These are phyloP conservation scores for Colletotrichum incanum DNA, from an alignment of 2,329 filamentous ascomycete genomes.

Conservation along the genomic window DNA sequence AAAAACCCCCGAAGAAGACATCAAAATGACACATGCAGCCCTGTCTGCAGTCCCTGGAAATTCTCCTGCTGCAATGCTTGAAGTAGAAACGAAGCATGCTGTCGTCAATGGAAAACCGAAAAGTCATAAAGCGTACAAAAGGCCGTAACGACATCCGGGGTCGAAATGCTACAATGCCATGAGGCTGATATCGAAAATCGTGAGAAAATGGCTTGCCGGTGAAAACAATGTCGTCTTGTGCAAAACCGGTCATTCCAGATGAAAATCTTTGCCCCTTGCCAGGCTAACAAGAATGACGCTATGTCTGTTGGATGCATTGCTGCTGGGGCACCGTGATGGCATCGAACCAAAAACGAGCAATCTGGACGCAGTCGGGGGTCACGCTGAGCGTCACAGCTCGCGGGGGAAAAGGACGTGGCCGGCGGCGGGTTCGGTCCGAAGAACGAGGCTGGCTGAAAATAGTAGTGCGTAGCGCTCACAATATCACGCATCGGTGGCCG, in stretches of 20 bases:
- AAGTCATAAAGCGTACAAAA: slow-evolving; percentile 39
- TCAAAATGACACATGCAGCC: slow-evolving; percentile 13
- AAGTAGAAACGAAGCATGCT: slow-evolving; percentile 19
- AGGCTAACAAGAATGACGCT: slow-evolving; percentile 12
- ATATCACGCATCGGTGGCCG: slow-evolving; percentile 47
- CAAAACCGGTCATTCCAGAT: background rate
- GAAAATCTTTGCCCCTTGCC: background rate
- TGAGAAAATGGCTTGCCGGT: slow-evolving; percentile 19
- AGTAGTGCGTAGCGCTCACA: slow-evolving; percentile 31
- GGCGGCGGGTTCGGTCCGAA: background rate
- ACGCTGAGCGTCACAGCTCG: background rate
- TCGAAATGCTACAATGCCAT: slow-evolving; percentile 8
- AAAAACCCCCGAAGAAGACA: background rate
- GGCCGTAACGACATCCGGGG: slow-evolving; percentile 25
- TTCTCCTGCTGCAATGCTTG: slow-evolving; percentile 18
- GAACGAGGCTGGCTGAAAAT: background rate
- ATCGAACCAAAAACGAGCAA: slow-evolving; percentile 5
- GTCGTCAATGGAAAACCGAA: slow-evolving; percentile 18
- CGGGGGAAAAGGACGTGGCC: background rate
- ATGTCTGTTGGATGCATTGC: slow-evolving; percentile 9
- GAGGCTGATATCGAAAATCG: slow-evolving; percentile 7
- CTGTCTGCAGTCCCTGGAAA: slow-evolving; percentile 5
- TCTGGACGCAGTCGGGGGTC: background rate
- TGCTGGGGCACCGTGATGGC: slow-evolving; percentile 6
- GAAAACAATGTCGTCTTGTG: slow-evolving; percentile 21